Base-by-base conservation (phyloP, 202 grass and related monocot genomes). In the Brachypodium distachyon region DNA sequence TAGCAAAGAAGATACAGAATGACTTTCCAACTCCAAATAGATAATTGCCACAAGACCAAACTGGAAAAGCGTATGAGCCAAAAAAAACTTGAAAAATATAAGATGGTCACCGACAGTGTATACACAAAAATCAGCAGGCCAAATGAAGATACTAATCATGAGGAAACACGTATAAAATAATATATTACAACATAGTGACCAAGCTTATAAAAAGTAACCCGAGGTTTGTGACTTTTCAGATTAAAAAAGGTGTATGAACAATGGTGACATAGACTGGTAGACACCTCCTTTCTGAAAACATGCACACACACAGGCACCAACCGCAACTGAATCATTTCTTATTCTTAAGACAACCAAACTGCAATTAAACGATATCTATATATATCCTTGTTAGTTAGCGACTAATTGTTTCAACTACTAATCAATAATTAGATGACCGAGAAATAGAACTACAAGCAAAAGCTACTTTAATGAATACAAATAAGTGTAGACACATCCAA, bases 291-390 rank as follows among this genome's bases (percentile, higher is more conserved):
- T 34, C 86, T 0, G 9, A 46, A 88, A 80, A 70, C 81, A 84
- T 4, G 81, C 70, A 57, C 28, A 32, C 44, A 88, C 25, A 69
- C 72, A 88, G 59, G 61, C 70, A 61, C 76, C 81, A 64, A 84
- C 75, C 71, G 63, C 70, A 65, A 70, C 1, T 25, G 38, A 79
- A 62, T 38, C 46, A 76, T 76, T 76, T 80, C 59, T 64, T 55
- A 70, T 76, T 80, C 59, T 64, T 55, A 70, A 76, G 31, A 50
- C 46, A n/a, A n/a, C n/a, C n/a, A n/a, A n/a, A 51, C 27, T 9
- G 18, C 10, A 25, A 49, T 22, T 68, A 69, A 62, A 62, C 4
- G 21, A 19, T 17, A 61, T 51, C 8, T 53, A 59, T 41, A 12
- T 54, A 66, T 74, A 62, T 79, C 69, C 52, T 26, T 75, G 69